Base-by-base conservation (phyloP, 140 eudicot genomes). In the Erigeron philadelphicus region DNA sequence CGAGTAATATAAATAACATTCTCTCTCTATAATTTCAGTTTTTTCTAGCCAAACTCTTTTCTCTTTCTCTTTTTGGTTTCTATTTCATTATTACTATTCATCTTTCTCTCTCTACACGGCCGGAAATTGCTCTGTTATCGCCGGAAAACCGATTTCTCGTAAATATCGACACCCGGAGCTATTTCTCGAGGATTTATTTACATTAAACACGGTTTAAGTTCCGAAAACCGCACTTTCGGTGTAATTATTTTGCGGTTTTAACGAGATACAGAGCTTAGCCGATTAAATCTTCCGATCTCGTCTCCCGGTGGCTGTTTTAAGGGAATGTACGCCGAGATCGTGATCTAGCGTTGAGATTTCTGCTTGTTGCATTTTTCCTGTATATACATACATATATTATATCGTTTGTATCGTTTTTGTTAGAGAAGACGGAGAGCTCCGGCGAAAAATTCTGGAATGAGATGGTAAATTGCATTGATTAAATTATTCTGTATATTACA, bases 311-410 rank as follows among this genome's bases (percentile, higher is more conserved):
- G 66, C 4, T 64, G 50, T 77, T 75, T 25, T 3, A 17, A 17
- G 86, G 59, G 82, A 91, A 91, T 91, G 97, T 88, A 72, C 88
- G 18, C 79, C n/a, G 75, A 80, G 78, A 84, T 88, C 84, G 79
- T 82, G 76, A 71, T 75, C 76, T 85, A 71, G 80, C 86, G 84
- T 65, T 62, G 76, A 25, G 76, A 70, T 76, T 70, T 63, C 72
- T 31, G 35, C 72, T 16, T 23, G 58, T 70, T 76, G 76, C 38
- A 67, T 54, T 79, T 72, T 18, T 38, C 61, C 54, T 63, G 70
- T 31, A 2, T 31, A 31, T 31, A 31, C 38, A 31, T 31, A 31
- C 38, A 31, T 31, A 31, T 2, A 31, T 64, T 53, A 53, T 16
- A 16, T 55, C 43, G 31, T 66, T 48, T 70, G 68, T 15, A 35